Evolutionary conservation across 108 stramenopile genomes (phyloP), one percentile per base, ranked within the genome.

Genomic region (Cylindrotheca fusiformis): DNA sequence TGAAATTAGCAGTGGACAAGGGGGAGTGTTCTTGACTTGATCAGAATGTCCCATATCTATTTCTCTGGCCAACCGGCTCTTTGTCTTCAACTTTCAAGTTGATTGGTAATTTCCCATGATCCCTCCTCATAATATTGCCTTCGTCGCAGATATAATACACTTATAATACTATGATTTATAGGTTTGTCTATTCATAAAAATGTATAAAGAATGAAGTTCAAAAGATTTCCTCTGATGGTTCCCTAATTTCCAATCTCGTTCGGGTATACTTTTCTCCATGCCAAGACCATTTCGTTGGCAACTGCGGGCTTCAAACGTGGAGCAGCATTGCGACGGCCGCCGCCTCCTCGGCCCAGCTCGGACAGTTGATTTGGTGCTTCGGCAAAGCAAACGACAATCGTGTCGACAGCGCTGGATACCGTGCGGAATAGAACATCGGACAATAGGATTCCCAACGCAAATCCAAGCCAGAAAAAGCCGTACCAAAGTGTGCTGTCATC

Each of bases 351-450:
- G 10, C 36, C 36, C 36, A 41, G 14, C 14, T 10, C 36, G 6
- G 36, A 41, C 8, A 95, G 76, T 28, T 84, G 82, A 30, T 45
- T 61, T 0, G 91, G 87, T 17, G 81, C 77, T 55, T 96, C 91
- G 5, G 93, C 91, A 67, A 84, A 94, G 62, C 88, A 91, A 2
- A 96, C 95, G 49, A 92, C 80, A 2, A 88, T 83, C 22, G 92
- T 94, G 48, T 88, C 78, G 1, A 84, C 81, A 3, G 91, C 88
- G 29, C 81, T 74, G 26, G 78, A 72, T 10, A 96, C 71, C 1
- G 90, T 63, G 14, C 71, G 65, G 31, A 91, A 48, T 23, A 90
- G 62, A 49, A 87, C 69, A 24, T 49, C 64, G 2, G 86, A 76
- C 8, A 88, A 44, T 8, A 75, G 6, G 21, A 50, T 51, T 28